Evolutionary conservation across 2,329 filamentous ascomycete genomes (phyloP).

Genomic region (Dichotomopilus funicola): DNA sequence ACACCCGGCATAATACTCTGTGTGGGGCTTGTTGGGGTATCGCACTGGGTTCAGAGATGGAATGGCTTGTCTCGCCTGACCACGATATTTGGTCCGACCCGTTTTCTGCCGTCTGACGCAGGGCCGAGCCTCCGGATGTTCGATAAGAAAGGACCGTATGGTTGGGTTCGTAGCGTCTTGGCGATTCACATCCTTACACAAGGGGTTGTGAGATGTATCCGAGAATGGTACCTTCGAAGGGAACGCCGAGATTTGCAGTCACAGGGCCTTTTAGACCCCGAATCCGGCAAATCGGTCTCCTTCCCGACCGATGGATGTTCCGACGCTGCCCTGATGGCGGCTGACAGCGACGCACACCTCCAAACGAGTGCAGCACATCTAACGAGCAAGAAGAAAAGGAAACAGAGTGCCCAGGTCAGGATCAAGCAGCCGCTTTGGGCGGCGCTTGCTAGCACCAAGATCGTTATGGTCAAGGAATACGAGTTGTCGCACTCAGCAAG

Average conservation of each 20-base stretch:
- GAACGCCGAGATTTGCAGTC: slow-evolving; percentile 49
- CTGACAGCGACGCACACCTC: slow-evolving; percentile 47
- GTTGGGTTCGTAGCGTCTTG: slow-evolving; percentile 61
- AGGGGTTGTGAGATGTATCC: slow-evolving; percentile 63
- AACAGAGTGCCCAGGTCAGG: slow-evolving; percentile 84
- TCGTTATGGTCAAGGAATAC: slow-evolving; percentile 88
- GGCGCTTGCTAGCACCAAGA: slow-evolving; percentile 89
- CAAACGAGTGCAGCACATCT: slow-evolving; percentile 46
- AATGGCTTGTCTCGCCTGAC: slow-evolving; percentile 41
- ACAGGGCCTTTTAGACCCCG: slow-evolving; percentile 51
- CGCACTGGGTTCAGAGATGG: slow-evolving; percentile 44
- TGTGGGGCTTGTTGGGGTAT: slow-evolving; percentile 57
- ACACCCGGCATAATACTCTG: slow-evolving; percentile 67
- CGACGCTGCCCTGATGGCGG: slow-evolving; percentile 44
- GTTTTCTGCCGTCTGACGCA: slow-evolving; percentile 35
- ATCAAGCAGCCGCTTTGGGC: slow-evolving; percentile 92
- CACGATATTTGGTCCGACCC: slow-evolving; percentile 26
- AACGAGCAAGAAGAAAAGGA: slow-evolving; percentile 75
- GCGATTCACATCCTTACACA: slow-evolving; percentile 71
- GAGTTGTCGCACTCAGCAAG: slow-evolving; percentile 72
- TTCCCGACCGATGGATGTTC: slow-evolving; percentile 32
- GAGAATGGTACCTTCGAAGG: slow-evolving; percentile 59
- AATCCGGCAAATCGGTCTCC: slow-evolving; percentile 47
- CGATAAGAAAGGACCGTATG: slow-evolving; percentile 53
- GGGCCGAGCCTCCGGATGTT: slow-evolving; percentile 41